Percentiles rank a stretch among this genome's conserved stretches.
Conservation (phyloP, 2,329 filamentous ascomycete species). For the Aspergillus cejpii region DNA sequence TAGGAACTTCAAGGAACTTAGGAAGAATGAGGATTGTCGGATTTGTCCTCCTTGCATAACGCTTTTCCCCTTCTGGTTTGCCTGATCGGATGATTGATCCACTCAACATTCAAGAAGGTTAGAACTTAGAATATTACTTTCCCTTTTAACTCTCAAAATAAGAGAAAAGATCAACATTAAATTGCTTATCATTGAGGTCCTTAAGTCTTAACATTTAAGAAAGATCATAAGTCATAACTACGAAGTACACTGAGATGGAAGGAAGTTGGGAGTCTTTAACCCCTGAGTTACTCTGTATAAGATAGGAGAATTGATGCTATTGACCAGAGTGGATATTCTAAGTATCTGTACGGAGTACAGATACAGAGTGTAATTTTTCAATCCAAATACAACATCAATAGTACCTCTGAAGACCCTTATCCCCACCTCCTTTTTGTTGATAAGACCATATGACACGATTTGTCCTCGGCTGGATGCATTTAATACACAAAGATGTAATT, state of each 20-base stretch:
- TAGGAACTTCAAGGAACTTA: too few species aligned
- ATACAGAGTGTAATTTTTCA: not conserved
- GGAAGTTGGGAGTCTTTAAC: not conserved
- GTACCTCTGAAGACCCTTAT: too few species aligned
- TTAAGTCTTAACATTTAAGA: too few species aligned
- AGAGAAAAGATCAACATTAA: too few species aligned
- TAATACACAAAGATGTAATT: not conserved
- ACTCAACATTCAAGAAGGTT: not conserved
- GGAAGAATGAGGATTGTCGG: not conserved
- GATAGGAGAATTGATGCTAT: not conserved
- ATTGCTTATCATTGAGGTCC: too few species aligned
- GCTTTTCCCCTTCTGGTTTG: not conserved
- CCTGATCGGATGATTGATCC: constrained; percentile 1
- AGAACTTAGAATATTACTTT: too few species aligned
- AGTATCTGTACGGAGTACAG: not conserved
- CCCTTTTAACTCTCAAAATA: too few species aligned
- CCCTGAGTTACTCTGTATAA: not conserved
- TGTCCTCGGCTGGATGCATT: not conserved
- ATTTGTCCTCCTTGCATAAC: not conserved
- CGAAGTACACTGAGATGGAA: too few species aligned
- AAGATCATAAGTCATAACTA: too few species aligned
- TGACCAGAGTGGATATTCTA: not conserved
- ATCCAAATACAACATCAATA: not conserved
- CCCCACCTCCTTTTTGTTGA: too few species aligned
- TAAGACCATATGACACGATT: not conserved